These are phyloP conservation scores for Phytophthora constricta DNA, from an alignment of 352 stramenopile genomes.

Conservation along the genomic window DNA sequence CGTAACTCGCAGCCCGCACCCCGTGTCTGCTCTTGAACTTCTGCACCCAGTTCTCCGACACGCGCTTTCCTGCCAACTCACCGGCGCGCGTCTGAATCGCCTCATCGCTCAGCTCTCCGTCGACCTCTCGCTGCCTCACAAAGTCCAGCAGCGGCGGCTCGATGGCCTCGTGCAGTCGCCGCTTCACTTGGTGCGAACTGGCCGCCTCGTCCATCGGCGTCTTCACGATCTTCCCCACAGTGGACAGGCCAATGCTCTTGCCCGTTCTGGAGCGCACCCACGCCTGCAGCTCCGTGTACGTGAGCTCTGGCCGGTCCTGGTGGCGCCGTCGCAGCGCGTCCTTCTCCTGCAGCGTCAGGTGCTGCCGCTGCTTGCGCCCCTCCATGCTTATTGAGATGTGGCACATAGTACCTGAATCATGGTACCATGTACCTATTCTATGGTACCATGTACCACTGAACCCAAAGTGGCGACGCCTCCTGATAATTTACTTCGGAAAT, in stretches of 20 bases:
- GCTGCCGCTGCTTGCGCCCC: background rate
- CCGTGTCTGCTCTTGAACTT: background rate
- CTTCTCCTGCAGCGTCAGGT: constrained; percentile 1
- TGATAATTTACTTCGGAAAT: background rate
- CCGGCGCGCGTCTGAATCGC: background rate
- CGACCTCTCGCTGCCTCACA: background rate
- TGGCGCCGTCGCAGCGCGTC: background rate
- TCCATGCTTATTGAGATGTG: background rate
- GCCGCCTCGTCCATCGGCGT: background rate
- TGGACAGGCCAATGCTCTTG: background rate
- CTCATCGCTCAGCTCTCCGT: background rate
- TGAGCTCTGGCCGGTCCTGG: background rate
- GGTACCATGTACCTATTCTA: no score
- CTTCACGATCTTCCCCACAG: constrained; percentile 1
- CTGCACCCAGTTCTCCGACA: background rate
- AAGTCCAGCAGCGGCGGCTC: background rate
- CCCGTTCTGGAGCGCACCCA: background rate
- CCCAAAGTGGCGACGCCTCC: no score
- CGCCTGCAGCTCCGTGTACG: background rate
- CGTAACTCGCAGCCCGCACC: background rate
- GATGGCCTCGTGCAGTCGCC: background rate
- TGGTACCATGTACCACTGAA: no score
- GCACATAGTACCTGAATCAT: background rate
- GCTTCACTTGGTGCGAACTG: background rate
- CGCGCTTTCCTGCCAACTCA: background rate